Evolutionary conservation across 768 basidiomycete species (phyloP).

Genomic region (Postia placenta): DNA sequence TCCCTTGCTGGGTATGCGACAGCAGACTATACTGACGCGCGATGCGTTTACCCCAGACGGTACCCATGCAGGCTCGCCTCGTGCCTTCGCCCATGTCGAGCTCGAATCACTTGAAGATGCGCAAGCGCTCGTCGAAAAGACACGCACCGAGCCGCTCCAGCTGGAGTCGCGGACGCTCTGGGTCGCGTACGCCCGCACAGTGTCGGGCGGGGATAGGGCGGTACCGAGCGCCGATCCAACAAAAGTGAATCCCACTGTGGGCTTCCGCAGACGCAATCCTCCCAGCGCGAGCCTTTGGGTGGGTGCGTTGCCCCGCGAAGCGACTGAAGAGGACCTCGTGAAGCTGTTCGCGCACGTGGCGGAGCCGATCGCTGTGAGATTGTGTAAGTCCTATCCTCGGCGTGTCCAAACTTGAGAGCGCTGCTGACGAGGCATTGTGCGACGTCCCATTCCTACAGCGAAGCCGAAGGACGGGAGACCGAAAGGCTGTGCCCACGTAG

Average conservation of each 20-base stretch:
- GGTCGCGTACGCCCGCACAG: background rate
- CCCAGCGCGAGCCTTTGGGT: background rate
- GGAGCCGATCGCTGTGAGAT: background rate
- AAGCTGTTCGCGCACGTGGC: background rate
- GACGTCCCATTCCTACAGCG: no score
- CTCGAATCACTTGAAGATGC: background rate
- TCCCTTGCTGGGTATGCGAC: no score
- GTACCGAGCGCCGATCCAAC: background rate
- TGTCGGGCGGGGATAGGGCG: background rate
- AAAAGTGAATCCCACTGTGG: background rate
- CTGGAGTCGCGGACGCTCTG: background rate
- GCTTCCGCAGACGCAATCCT: background rate
- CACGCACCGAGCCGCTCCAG: background rate
- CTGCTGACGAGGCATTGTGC: no score
- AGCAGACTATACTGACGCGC: background rate
- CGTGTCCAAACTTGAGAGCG: no score
- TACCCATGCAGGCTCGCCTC: no score
- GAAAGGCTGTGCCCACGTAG: background rate
- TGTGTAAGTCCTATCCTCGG: background rate
- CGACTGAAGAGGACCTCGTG: background rate
- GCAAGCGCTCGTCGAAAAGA: background rate
- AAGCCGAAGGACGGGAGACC: background rate
- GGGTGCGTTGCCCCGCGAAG: background rate
- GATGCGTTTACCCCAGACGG: no score
- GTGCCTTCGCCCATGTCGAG: slow-evolving; percentile 1